Evolutionary conservation across 176 grass and related monocot genomes (phyloP), one percentile per base, ranked within the genome.

Genomic region (Paspalum vaginatum): DNA sequence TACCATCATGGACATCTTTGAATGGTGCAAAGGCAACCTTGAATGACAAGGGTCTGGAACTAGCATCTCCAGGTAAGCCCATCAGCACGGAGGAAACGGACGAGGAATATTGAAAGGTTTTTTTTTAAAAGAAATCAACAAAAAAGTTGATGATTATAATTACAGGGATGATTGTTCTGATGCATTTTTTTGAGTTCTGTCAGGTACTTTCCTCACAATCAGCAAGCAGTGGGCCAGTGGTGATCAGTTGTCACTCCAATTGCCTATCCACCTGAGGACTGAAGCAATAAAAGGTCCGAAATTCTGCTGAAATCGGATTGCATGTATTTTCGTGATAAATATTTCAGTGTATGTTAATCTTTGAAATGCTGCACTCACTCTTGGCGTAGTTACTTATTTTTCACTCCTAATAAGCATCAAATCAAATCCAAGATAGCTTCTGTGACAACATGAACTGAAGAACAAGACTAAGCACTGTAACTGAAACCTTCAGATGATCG

Each of bases 1-100:
- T 95, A 8, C 88, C 96, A 15, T 99, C 96, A 12, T 95, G 96
- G 96, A 88, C 88, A 42, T 99, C 88, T 66, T 50, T 41, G 74
- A 67, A 51, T 43, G 87, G 81, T 13, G 88, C 83, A 52, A 91
- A 87, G 79, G 90, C 81, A 52, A 70, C 78, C 59, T 24, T 95
- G 61, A 95, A 95, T 83, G 87, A 52, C 54, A 87, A 95, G 56
- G 70, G 87, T 78, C 10, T 99, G 9, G 47, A 51, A 47, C 66
- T 89, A 43, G 53, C 86, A 76, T 76, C 74, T 79, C 88, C 91
- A 80, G 96, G 96, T 99, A 92, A 51, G 37, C 15, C 44, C 42
- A 39, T 57, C 37, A 9, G 44, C 53, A 51, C 11, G 42, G 1
- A 39, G 24, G 6, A 20, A 79, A 32, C 11, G 41, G 14, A 25